Evolutionary conservation across 1,139 yeast genomes (phyloP).

Genomic region (Spencermartinsiella ligniputridi): DNA sequence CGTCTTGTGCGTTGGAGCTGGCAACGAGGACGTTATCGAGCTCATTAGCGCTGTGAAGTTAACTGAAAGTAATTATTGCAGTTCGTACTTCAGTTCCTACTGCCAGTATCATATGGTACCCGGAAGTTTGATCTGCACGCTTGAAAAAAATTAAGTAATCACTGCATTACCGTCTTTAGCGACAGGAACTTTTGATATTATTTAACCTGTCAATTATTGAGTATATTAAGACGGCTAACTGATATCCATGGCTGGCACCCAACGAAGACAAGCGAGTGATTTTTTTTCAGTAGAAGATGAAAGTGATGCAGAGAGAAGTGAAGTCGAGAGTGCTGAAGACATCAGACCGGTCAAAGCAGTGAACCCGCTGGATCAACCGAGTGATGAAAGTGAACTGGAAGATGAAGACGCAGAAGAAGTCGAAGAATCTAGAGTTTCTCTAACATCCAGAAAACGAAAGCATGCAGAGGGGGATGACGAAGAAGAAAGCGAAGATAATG

Average conservation of each 20-base stretch:
- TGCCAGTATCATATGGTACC: too few relatives aligned
- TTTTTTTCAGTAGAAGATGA: not conserved
- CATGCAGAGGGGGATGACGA: slow-evolving; percentile 13
- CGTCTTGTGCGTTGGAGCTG: slow-evolving; percentile 21
- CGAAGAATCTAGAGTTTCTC: slow-evolving; percentile 6
- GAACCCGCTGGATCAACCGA: not conserved
- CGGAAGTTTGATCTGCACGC: too few relatives aligned
- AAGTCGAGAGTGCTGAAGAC: not conserved
- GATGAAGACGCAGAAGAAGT: slow-evolving; percentile 3
- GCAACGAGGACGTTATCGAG: slow-evolving; percentile 24
- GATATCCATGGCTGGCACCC: not conserved
- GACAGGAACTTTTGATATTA: not conserved
- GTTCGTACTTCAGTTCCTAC: too few relatives aligned
- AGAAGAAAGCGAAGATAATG: slow-evolving; percentile 16
- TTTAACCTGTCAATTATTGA: too few relatives aligned
- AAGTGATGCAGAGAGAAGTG: not conserved
- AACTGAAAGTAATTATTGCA: too few relatives aligned
- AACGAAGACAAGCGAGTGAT: not conserved
- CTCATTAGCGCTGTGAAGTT: too few relatives aligned
- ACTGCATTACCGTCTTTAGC: not conserved
- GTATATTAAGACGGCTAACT: not conserved
- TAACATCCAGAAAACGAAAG: slow-evolving; percentile 9
- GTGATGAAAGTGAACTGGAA: not conserved
- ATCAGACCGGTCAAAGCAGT: not conserved
- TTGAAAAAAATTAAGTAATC: not conserved